These are phyloP conservation scores for Syzygium malaccense DNA, from an alignment of 441 rosid genomes.

Conservation along the genomic window DNA sequence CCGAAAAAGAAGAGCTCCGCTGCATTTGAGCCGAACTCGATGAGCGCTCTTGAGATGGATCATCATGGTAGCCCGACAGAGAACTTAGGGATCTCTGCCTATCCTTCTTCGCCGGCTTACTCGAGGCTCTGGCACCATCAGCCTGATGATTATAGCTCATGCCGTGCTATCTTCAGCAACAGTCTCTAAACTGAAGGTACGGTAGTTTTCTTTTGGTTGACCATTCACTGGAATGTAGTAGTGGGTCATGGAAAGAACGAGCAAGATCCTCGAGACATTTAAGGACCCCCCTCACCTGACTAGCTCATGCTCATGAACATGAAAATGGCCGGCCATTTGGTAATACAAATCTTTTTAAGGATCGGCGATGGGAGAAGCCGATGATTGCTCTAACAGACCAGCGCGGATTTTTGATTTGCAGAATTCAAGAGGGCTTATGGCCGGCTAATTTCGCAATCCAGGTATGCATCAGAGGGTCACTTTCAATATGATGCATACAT, in stretches of 20 bases:
- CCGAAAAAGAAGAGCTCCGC: neutral
- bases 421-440: neutral
- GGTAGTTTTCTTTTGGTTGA: neutral
- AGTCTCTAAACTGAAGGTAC: neutral
- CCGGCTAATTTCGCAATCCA: neutral
- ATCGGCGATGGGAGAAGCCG: neutral
- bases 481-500: neutral
- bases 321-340: neutral
- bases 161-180: neutral
- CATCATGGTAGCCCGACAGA: neutral
- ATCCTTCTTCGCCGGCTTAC: neutral
- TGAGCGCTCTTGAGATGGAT: neutral
- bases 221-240: neutral
- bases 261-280: neutral
- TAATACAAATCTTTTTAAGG: neutral
- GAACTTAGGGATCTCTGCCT: conserved; percentile 5
- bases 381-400: neutral
- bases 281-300: neutral
- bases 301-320: neutral
- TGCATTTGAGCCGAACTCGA: neutral
- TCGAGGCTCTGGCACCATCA: neutral
- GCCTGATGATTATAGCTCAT: neutral
- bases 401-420: neutral
- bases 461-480: neutral
- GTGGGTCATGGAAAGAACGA: neutral